These are phyloP conservation scores for Circinella minor DNA, from an alignment of 371 early-diverging fungal genomes.

Conservation along the genomic window DNA sequence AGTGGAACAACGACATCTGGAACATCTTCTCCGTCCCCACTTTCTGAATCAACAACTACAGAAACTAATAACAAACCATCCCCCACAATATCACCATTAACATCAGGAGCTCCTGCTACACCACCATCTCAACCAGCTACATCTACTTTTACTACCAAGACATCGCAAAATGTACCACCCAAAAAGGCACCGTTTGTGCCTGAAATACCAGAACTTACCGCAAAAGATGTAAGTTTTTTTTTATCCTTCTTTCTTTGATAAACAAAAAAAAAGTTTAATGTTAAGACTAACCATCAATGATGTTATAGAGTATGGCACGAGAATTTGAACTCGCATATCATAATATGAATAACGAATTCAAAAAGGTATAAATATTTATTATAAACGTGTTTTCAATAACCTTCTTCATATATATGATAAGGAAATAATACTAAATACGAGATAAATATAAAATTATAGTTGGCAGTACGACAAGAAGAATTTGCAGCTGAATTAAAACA, in stretches of 20 bases:
- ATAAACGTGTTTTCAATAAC: no score
- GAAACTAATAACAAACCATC: neutral
- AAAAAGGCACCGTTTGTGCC: neutral
- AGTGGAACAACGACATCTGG: neutral
- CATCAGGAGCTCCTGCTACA: neutral
- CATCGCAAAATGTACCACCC: neutral
- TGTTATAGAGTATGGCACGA: slow-evolving; percentile 30
- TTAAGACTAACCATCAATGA: slow-evolving; percentile 2
- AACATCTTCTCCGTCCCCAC: neutral
- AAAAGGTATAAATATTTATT: slow-evolving; percentile 17
- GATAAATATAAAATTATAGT: slow-evolving; percentile 6
- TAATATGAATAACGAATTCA: slow-evolving; percentile 22
- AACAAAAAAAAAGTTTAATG: neutral
- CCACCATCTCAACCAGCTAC: neutral
- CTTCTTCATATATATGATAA: no score
- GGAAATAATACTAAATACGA: no score
- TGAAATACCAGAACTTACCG: slow-evolving; percentile 19
- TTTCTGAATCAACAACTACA: neutral
- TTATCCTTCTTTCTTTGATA: neutral
- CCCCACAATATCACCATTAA: neutral
- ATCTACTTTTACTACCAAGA: neutral
- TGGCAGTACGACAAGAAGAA: slow-evolving; percentile 14
- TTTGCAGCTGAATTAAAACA: slow-evolving; percentile 7
- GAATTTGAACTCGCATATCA: slow-evolving; percentile 34
- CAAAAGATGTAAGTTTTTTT: slow-evolving; percentile 13